phyloP scores from a whole-genome alignment of 2,329 filamentous ascomycete species.

The Fusarium sp. region DNA sequence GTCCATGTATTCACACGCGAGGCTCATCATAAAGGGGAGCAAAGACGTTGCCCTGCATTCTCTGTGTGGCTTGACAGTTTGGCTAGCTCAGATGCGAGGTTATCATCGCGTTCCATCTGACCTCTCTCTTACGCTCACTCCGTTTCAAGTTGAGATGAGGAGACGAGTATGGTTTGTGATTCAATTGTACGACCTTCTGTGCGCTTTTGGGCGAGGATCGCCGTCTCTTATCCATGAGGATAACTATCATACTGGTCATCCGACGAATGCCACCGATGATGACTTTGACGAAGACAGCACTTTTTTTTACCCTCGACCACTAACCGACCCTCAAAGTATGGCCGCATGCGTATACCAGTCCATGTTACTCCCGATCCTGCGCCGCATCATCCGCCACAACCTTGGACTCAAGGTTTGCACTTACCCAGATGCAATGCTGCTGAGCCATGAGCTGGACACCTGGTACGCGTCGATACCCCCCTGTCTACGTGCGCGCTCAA shows the following conservation, averaged over 20 bases:
- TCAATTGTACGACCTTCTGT: constrained; percentile 20
- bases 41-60: not conserved
- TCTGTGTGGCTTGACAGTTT: not conserved
- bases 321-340: not conserved
- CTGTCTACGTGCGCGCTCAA: not conserved
- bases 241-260: not conserved
- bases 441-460: not conserved
- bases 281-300: constrained; percentile 14
- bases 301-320: not conserved
- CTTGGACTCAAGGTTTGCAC: constrained; percentile 1
- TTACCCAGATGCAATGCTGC: not conserved
- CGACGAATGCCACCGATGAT: constrained; percentile 8
- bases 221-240: constrained; percentile 11
- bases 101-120: constrained; percentile 5
- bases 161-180: constrained; percentile 18
- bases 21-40: not conserved
- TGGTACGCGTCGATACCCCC: constrained; percentile 23
- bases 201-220: constrained; percentile 15
- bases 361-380: constrained; percentile 1
- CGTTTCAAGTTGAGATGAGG: constrained; percentile 23
- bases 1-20: constrained; percentile 13
- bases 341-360: constrained; percentile 16
- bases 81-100: constrained; percentile 7
- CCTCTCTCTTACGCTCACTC: not conserved
- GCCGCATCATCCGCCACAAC: constrained; percentile 12